Evolutionary conservation across 75 land plant species (phyloP), one percentile per base, ranked within the genome.

Genomic region (Adiantum capillusveneris): DNA sequence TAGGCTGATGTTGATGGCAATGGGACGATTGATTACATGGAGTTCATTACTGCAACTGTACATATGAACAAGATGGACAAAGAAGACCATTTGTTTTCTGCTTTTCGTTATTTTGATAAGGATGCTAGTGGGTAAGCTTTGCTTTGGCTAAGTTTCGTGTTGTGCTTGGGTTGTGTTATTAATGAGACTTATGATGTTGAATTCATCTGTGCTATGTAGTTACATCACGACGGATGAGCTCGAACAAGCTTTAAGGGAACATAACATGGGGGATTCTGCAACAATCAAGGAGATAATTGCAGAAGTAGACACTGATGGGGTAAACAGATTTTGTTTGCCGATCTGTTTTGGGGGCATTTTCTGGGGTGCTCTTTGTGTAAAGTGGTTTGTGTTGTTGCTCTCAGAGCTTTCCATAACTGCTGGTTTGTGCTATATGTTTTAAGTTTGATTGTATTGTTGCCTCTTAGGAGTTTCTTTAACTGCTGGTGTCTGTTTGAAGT

Each of bases 1-100:
- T 24, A 82, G 85, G 88, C 84, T 64, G 88, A 85, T 79, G 85
- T 80, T 27, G 88, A 88, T 61, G 85, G 85, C 1, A 82, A 81
- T 65, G 94, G 88, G 3, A 77, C 79, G 12, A 85, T 88, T 21
- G 94, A 88, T 52, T 88, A 88, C 59, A 74, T 71, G 12, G 94
- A 88, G 28, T 88, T 88, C 51, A 82, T 88, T 42, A 75, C 88
- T 18, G 89, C 85, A 53, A 85, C 85, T 22, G 79, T 85, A 79
- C 94, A 88, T 25, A 37, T 84, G 72, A 81, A 88, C 59, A 79
- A 77, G 55, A 77, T 84, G 77, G 85, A 88, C 45, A 82, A 73
- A 58, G 94, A 88, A 45, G 88, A 88, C 7, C 94, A 84, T 63
- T 60, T 88, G 1, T 82, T 74, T 52, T 67, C 75, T 17, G 88